Evolutionary conservation across 148 eudicot genomes (phyloP).

Genomic region (Chenopodium quinoa): DNA sequence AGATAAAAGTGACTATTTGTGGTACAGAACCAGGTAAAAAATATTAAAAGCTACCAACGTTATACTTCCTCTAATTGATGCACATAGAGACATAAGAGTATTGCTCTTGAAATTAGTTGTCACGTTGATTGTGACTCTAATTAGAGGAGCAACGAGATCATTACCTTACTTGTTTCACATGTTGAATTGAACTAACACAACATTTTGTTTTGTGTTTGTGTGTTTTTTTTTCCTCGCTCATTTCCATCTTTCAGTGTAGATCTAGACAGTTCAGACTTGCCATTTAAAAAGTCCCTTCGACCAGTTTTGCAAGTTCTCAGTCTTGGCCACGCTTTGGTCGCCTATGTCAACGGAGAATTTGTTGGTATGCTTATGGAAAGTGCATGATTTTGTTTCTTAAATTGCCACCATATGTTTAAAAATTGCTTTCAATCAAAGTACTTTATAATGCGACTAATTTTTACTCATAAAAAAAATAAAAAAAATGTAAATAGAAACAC

Average conservation of each 20-base stretch:
- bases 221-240: background rate
- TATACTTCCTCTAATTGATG: too few relatives aligned
- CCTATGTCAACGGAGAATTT: constrained; percentile 70
- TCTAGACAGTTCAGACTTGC: constrained; percentile 58
- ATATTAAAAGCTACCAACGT: too few relatives aligned
- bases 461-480: background rate
- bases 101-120: background rate
- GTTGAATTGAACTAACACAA: background rate
- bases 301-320: constrained; percentile 67
- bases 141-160: background rate
- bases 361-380: constrained; percentile 43
- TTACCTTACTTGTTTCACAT: background rate
- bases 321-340: constrained; percentile 79
- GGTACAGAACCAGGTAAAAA: constrained; percentile 78
- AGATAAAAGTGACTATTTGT: constrained; percentile 73
- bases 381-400: background rate
- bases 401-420: background rate
- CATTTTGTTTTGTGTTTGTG: background rate
- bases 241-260: constrained; percentile 43
- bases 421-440: too few relatives aligned
- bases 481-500: too few relatives aligned
- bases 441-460: background rate
- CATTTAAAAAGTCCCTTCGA: constrained; percentile 47
- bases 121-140: background rate
- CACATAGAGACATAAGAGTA: too few relatives aligned